Base-by-base conservation (phyloP, 1,284 basidiomycete genomes). In the Marasmius tenuissimus region DNA sequence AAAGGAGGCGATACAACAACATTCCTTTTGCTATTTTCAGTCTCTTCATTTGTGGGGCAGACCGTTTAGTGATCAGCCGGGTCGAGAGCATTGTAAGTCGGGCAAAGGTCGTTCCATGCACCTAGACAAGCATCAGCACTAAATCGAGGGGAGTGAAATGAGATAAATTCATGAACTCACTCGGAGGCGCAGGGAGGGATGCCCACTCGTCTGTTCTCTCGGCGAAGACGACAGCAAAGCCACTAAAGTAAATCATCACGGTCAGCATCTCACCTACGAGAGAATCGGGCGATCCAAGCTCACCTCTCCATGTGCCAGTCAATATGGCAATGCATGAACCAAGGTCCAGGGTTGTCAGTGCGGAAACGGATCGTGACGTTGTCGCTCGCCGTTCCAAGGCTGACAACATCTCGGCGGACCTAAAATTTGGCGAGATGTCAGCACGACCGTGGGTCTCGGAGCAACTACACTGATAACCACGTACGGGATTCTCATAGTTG, bases 281-380 rank as follows among this genome's bases (percentile, higher is more conserved):
- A 4, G 27, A 27, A 27, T 27, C 27, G 27, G 27, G 27, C 27
- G 27, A 27, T 14, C 57, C 48, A 11, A 64, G 69, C 67, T 55
- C 70, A 71, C 72, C 68, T 67, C 59, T 78, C 73, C 2, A 83
- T 66, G 70, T 82, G 81, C 77, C 79, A 82, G 55, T 85, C 77
- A 61, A 82, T 78, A 64, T 81, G 79, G 64, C 80, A 81, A 64
- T 81, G 80, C 64, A 81, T 62, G 60, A 81, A 75, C 81, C 79
- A 81, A 37, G 76, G 71, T 1, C 78, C 76, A 0, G 70, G 38
- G 45, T 79, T 78, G 57, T 79, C 71, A 3, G 78, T 75, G 45
- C 66, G 65, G 56, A 71, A 79, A 22, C 76, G 73, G 34, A 78
- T 66, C 4, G 72, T 69, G 57, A 72, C 67, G 50, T 66, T 70